A percentile compares a stretch with the other conserved stretches of the same genome.
Conservation (phyloP, 768 basidiomycete species). For the Suillus spraguei region DNA sequence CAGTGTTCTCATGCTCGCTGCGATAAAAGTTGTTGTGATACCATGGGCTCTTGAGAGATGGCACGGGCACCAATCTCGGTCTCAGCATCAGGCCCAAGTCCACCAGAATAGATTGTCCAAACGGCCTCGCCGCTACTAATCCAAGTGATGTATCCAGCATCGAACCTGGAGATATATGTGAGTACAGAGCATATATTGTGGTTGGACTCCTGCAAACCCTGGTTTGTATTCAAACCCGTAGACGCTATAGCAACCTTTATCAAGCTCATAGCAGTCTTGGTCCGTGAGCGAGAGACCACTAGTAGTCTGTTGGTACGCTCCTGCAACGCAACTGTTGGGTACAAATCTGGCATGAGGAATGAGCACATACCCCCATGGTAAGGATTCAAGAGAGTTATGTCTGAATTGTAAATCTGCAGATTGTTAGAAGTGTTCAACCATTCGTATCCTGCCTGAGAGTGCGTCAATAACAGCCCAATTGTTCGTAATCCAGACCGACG, state of each 20-base stretch:
- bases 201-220: conserved; percentile 23
- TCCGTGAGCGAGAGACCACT: conserved; percentile 37
- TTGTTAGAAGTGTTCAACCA: conserved; percentile 41
- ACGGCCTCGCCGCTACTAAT: conserved; percentile 54
- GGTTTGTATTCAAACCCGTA: conserved; percentile 61
- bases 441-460: conserved; percentile 43
- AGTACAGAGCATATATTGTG: neutral
- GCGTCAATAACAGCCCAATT: neutral
- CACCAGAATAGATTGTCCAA: conserved; percentile 57
- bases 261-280: conserved; percentile 49
- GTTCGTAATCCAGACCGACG: conserved; percentile 24
- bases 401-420: conserved; percentile 38
- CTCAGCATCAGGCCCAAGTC: conserved; percentile 50
- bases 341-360: conserved; percentile 30
- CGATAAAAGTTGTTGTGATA: conserved; percentile 24
- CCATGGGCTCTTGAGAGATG: conserved; percentile 75
- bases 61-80: conserved; percentile 60
- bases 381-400: conserved; percentile 40
- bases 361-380: conserved; percentile 43
- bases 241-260: conserved; percentile 42
- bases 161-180: conserved; percentile 37
- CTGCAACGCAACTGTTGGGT: conserved; percentile 9
- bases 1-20: neutral
- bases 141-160: conserved; percentile 69
- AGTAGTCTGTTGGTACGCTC: conserved; percentile 44